phyloP scores from a whole-genome alignment of 352 stramenopile genomes.

The Pelagophyceae sp. region DNA sequence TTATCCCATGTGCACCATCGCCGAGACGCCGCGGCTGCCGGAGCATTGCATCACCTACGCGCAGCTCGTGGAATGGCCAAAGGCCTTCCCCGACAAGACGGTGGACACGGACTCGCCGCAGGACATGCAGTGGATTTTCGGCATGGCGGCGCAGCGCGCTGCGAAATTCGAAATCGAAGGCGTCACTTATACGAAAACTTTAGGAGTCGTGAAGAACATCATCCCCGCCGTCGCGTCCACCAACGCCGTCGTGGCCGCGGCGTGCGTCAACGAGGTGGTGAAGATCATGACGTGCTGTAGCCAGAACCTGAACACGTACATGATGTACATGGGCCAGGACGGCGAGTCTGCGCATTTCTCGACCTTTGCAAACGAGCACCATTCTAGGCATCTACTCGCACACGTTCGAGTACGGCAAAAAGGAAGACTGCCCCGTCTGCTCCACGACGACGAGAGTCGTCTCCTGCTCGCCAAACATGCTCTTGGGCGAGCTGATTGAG shows the following conservation, averaged over 20 bases:
- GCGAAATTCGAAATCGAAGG: conserved; percentile 84
- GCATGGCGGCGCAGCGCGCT: conserved; percentile 73
- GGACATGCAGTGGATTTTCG: conserved; percentile 95
- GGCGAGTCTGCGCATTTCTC: no score
- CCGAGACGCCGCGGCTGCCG: conserved; percentile 87
- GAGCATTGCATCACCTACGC: conserved; percentile 96
- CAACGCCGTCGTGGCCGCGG: conserved; percentile 87
- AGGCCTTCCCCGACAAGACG: conserved; percentile 83
- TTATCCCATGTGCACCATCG: conserved; percentile 96
- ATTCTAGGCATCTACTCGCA: conserved; percentile 90
- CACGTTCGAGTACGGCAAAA: conserved; percentile 91
- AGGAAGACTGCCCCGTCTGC: conserved; percentile 63
- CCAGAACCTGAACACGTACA: conserved; percentile 94
- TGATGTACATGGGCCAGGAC: conserved; percentile 92
- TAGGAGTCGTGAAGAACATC: conserved; percentile 97
- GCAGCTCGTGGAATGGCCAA: conserved; percentile 87
- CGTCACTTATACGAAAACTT: conserved; percentile 91
- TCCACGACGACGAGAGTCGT: conserved; percentile 39
- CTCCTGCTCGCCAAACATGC: conserved; percentile 32
- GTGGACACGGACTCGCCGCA: conserved; percentile 88
- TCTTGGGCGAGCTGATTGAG: conserved; percentile 57
- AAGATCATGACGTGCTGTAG: conserved; percentile 91
- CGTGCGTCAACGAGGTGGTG: conserved; percentile 89
- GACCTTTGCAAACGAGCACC: no score
- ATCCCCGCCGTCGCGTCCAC: conserved; percentile 92